A percentile compares a stretch with the other conserved stretches of the same genome.
phyloP scores from a whole-genome alignment of 345 rosid species.

The Aquilaria malaccensis region DNA sequence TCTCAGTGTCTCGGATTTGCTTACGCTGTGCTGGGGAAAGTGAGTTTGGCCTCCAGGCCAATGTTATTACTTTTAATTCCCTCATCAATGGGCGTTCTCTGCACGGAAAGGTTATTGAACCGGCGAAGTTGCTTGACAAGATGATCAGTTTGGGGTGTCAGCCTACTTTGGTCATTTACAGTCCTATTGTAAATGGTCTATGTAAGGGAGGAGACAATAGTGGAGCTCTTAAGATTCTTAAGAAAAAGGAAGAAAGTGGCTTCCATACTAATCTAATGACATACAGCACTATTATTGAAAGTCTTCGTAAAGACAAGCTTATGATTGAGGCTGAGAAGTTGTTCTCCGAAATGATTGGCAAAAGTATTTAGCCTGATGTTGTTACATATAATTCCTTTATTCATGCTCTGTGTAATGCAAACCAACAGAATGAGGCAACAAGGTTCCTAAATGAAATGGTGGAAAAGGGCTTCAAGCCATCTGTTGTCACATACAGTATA shows the following conservation, averaged over 20 bases:
- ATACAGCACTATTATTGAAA: constrained; percentile 6
- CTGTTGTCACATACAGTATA: constrained; percentile 4
- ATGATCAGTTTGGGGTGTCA: constrained; percentile 13
- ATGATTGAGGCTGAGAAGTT: constrained; percentile 19
- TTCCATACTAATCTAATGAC: not conserved
- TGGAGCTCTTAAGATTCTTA: constrained; percentile 16
- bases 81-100: constrained; percentile 21
- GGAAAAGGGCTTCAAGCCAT: constrained; percentile 12
- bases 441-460: constrained; percentile 11
- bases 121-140: constrained; percentile 18
- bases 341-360: constrained; percentile 17
- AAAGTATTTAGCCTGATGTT: constrained; percentile 18
- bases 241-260: constrained; percentile 9
- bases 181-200: constrained; percentile 9
- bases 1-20: constrained; percentile 1
- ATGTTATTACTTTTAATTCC: constrained; percentile 10
- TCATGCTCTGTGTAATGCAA: constrained; percentile 16
- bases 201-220: constrained; percentile 10
- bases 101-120: not conserved
- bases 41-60: constrained; percentile 15
- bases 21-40: constrained; percentile 18
- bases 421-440: constrained; percentile 7
- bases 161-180: constrained; percentile 8
- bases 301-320: constrained; percentile 7
- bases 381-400: constrained; percentile 16